Evolutionary conservation across 75 land plant species (phyloP), one percentile per base, ranked within the genome.

Genomic region (Pinus tabuliformis): DNA sequence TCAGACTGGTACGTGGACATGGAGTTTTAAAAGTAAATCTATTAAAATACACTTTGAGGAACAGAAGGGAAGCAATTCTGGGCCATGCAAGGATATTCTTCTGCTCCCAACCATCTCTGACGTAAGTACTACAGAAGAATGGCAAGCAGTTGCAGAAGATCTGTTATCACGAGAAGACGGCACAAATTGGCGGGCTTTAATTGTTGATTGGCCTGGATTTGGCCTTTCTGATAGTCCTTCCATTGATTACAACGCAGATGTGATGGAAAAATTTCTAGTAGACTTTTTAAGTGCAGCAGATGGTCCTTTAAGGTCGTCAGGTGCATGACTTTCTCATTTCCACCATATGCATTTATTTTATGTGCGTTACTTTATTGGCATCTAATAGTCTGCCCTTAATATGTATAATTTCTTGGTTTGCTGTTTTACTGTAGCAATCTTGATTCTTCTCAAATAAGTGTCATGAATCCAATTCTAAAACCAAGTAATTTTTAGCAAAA

Each of bases 91-190:
- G 77, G 79, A 81, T 59, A 74, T 97, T 24, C 84, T 97, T 62
- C 77, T 97, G 83, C 80, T 97, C 18, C 99, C 99, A 11, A 92
- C 98, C 18, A 89, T 97, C 58, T 97, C 99, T 24, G 99, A 97
- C 84, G 99, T 97, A 56, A 97, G 99, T 77, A 97, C 99, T n/a
- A 94, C 92, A 9, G 99, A 95, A 61, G 99, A 97, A 74, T 97
- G 99, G 99, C 80, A 87, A 60, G 49, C 73, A 6, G 98, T 97
- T 21, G 89, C 99, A 45, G 76, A 83, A 76, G 88, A 89, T 16
- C 81, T 97, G 63, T 83, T 92, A 57, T 58, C 78, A 60, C 72
- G 84, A 58, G 76, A 80, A 22, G 86, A 89, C 33, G 68, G 64
- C 26, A 62, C 72, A 20, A 83, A 75, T 62, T 91, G 90, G 85